Percentiles rank a stretch among this genome's conserved stretches.
These are phyloP conservation scores for Blastocystis sp. DNA, from an alignment of 352 stramenopile species.

Conservation along the genomic window DNA sequence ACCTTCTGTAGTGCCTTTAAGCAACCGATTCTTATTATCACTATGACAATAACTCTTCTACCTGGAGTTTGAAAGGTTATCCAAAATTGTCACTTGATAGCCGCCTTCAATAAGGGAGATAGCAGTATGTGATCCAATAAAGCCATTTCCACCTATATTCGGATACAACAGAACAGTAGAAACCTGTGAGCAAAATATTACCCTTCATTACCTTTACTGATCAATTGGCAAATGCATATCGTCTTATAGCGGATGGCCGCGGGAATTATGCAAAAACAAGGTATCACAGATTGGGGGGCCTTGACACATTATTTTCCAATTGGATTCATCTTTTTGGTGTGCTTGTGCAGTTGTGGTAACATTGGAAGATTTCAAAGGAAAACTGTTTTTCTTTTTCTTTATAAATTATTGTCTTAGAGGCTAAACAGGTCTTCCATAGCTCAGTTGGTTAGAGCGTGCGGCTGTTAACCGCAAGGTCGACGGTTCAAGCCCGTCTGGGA, in stretches of 20 bases:
- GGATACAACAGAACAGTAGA: slow-evolving; percentile 67
- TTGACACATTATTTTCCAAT: no score
- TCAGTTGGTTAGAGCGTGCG: slow-evolving; percentile 51
- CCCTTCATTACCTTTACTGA: slow-evolving; percentile 1
- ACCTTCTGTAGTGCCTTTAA: slow-evolving; percentile 71
- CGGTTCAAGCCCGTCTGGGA: slow-evolving; percentile 44
- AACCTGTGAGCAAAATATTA: slow-evolving; percentile 49
- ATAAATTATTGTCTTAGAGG: background rate
- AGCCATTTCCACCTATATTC: slow-evolving; percentile 72
- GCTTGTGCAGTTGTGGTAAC: no score
- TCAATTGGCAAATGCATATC: background rate
- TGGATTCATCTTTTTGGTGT: no score
- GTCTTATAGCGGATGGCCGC: no score
- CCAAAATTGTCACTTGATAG: slow-evolving; percentile 77
- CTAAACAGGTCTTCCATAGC: background rate
- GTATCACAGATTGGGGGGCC: no score
- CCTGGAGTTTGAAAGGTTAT: slow-evolving; percentile 76
- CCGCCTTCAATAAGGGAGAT: slow-evolving; percentile 73
- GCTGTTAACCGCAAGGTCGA: slow-evolving; percentile 51
- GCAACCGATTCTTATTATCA: slow-evolving; percentile 66
- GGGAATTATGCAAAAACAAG: no score
- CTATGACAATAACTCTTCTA: background rate
- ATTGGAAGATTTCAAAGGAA: background rate
- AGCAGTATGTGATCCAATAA: slow-evolving; percentile 80
- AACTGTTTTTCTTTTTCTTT: background rate